These are phyloP conservation scores for Colletotrichum sp. DNA, from an alignment of 2,329 filamentous ascomycete species.

Conservation along the genomic window DNA sequence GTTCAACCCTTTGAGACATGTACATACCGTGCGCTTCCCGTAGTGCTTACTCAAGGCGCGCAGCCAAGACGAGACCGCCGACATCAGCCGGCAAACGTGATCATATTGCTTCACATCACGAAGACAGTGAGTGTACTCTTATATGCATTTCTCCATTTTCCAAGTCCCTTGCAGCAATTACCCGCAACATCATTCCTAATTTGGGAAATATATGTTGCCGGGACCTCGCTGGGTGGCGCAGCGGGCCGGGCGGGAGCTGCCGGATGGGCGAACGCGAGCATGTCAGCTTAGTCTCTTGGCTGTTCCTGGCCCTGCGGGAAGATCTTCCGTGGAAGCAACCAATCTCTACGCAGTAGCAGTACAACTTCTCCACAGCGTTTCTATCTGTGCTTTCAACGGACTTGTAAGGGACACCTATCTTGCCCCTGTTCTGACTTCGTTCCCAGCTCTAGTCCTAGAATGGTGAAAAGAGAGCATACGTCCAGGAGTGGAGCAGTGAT, in stretches of 20 bases:
- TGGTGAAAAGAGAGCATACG: neutral
- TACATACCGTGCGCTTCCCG: neutral
- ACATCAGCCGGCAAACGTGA: neutral
- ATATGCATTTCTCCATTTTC: accelerated
- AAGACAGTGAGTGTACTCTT: accelerated
- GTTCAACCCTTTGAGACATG: neutral
- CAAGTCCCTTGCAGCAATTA: neutral
- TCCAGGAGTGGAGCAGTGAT: neutral
- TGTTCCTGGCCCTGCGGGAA: accelerated
- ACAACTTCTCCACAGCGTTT: neutral
- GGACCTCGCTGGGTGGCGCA: neutral
- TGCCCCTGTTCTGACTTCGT: neutral
- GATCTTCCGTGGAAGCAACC: accelerated
- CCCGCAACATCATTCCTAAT: neutral
- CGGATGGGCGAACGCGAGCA: neutral
- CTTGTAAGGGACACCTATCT: accelerated
- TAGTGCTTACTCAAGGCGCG: neutral
- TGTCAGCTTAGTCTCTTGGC: neutral
- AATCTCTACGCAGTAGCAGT: neutral
- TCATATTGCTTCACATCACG: neutral
- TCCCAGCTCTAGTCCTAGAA: neutral
- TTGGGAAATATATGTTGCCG: neutral
- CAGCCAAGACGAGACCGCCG: neutral
- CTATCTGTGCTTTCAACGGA: accelerated
- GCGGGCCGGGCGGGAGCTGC: neutral